Percentiles rank a stretch among this genome's conserved stretches.
Evolutionary conservation across 768 basidiomycete species (phyloP).

Genomic region (Rhodotorula toruloides): DNA sequence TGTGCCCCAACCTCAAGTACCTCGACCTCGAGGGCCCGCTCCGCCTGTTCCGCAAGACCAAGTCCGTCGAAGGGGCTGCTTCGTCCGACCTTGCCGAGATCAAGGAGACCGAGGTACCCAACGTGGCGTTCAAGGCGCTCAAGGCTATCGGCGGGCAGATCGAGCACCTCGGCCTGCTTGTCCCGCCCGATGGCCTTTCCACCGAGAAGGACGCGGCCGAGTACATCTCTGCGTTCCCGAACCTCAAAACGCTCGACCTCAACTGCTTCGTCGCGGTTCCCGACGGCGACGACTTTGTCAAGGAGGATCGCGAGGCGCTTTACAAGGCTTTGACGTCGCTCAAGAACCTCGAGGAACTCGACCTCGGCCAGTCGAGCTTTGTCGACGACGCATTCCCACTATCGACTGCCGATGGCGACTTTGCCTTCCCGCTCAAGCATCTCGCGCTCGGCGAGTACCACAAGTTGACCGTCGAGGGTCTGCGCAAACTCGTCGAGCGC

Average conservation of each 20-base stretch:
- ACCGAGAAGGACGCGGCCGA: background rate
- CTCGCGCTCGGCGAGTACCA: conserved; percentile 6
- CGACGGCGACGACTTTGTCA: background rate
- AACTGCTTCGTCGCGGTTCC: background rate
- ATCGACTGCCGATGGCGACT: background rate
- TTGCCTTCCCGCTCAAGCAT: conserved; percentile 5
- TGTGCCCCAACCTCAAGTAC: background rate
- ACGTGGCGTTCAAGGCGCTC: conserved; percentile 3
- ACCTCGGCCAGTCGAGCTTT: background rate
- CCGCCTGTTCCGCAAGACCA: background rate
- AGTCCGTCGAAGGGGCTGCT: background rate
- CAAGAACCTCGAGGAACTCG: conserved; percentile 7
- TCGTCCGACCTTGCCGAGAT: background rate
- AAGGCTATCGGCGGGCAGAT: background rate
- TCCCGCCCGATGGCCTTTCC: background rate
- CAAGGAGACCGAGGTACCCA: background rate
- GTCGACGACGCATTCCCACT: conserved; percentile 1
- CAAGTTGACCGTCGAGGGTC: background rate
- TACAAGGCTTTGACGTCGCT: background rate
- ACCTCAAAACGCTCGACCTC: conserved; percentile 6
- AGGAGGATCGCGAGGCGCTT: background rate
- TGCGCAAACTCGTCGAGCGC: conserved; percentile 2
- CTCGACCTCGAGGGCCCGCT: conserved; percentile 1
- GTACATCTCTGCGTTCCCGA: background rate
- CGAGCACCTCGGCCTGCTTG: background rate